Conservation (phyloP, 1,284 basidiomycete genomes). For the Ceratorhiza oryzae-sativae region DNA sequence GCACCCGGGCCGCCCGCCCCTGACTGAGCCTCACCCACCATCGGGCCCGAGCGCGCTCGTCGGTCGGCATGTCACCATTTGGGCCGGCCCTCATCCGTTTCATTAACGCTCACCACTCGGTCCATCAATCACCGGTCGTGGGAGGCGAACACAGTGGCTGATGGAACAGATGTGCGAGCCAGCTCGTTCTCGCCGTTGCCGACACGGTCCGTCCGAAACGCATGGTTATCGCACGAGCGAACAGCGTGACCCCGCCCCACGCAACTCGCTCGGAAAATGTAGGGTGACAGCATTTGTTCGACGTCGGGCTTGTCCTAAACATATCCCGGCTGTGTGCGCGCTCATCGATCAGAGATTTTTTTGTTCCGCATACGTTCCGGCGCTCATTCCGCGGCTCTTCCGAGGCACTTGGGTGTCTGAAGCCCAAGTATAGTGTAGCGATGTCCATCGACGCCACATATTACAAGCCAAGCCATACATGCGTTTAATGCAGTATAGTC, state of each 20-base stretch:
- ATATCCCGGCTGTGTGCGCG: not conserved
- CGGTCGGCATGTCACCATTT: not conserved
- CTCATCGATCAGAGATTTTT: not conserved
- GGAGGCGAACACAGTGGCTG: slow-evolving; percentile 4
- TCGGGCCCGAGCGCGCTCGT: not conserved
- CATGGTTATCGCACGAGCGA: too few species aligned
- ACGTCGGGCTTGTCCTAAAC: not conserved
- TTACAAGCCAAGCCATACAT: too few species aligned
- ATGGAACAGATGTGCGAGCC: not conserved
- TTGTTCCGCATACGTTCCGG: not conserved
- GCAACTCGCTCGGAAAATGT: not conserved
- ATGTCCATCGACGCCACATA: too few species aligned
- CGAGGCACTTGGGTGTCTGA: not conserved
- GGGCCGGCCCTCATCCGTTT: not conserved
- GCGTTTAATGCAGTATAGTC: too few species aligned
- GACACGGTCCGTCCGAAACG: not conserved
- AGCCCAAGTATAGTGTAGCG: too few species aligned
- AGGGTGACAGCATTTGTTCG: not conserved
- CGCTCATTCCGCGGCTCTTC: not conserved
- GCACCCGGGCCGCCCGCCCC: not conserved
- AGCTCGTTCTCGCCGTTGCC: not conserved
- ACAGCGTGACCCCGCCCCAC: too few species aligned
- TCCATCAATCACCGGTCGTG: not conserved
- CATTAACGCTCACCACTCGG: not conserved
- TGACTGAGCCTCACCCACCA: not conserved